These are phyloP conservation scores for Leccinum subgranulosum DNA, from an alignment of 768 basidiomycete genomes.

Conservation along the genomic window DNA sequence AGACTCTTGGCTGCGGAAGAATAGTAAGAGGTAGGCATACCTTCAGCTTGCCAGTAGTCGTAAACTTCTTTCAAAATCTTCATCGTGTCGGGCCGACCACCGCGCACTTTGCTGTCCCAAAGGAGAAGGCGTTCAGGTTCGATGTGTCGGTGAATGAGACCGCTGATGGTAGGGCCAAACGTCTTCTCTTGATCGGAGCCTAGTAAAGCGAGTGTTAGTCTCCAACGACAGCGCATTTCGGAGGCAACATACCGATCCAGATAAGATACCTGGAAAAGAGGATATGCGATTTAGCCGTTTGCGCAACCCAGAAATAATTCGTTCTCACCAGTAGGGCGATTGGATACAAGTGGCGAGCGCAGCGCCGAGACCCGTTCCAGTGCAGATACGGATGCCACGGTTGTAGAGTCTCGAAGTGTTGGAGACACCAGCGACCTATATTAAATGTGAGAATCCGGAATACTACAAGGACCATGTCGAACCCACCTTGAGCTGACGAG, in stretches of 20 bases:
- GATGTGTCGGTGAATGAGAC: slow-evolving; percentile 67
- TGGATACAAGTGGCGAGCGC: slow-evolving; percentile 79
- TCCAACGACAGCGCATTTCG: neutral
- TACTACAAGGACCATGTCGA: neutral
- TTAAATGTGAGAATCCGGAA: slow-evolving; percentile 3
- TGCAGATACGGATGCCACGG: slow-evolving; percentile 78
- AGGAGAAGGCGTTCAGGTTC: slow-evolving; percentile 70
- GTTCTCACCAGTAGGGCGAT: slow-evolving; percentile 61
- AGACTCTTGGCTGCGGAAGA: neutral
- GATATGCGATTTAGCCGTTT: slow-evolving; percentile 1
- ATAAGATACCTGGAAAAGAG: slow-evolving; percentile 59
- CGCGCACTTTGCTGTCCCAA: slow-evolving; percentile 75
- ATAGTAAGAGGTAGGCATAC: slow-evolving; percentile 25
- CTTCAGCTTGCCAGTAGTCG: slow-evolving; percentile 69
- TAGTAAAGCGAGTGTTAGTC: slow-evolving; percentile 31
- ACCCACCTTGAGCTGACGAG: slow-evolving; percentile 70
- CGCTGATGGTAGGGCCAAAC: slow-evolving; percentile 76
- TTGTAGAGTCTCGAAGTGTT: slow-evolving; percentile 79
- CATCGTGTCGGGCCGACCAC: slow-evolving; percentile 76
- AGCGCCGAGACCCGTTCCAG: slow-evolving; percentile 78
- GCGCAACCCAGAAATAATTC: neutral
- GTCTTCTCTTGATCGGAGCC: slow-evolving; percentile 83
- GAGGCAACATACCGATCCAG: slow-evolving; percentile 56
- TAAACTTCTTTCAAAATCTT: slow-evolving; percentile 70
- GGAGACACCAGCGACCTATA: slow-evolving; percentile 74